Percentiles rank a stretch among this genome's conserved stretches.
phyloP scores from a whole-genome alignment of 2,329 filamentous ascomycete species.

The Ophiostoma ips region DNA sequence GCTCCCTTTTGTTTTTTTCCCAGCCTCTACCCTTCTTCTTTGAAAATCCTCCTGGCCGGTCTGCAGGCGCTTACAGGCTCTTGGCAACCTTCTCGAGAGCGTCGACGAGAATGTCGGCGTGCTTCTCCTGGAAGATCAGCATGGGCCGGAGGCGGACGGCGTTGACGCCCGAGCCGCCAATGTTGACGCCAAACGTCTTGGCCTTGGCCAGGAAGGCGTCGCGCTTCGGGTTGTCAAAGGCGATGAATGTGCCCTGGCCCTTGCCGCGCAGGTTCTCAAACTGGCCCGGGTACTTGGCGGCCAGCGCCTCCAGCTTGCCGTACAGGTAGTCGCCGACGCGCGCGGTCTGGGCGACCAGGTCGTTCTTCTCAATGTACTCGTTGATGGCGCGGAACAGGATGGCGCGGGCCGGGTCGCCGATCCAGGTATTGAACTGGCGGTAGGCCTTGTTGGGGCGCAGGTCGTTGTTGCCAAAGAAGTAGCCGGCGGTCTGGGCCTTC shows the following conservation, averaged over 20 bases:
- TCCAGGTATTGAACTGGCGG: slow-evolving; percentile 96
- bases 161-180: slow-evolving; percentile 63
- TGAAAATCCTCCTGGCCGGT: no score
- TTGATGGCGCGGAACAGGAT: slow-evolving; percentile 79
- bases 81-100: slow-evolving; percentile 60
- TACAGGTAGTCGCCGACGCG: slow-evolving; percentile 68
- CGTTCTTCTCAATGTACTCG: slow-evolving; percentile 58
- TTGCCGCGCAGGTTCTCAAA: slow-evolving; percentile 77
- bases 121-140: slow-evolving; percentile 83
- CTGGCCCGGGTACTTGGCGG: slow-evolving; percentile 57
- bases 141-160: slow-evolving; percentile 77
- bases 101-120: slow-evolving; percentile 75
- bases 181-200: slow-evolving; percentile 72
- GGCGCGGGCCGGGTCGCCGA: slow-evolving; percentile 78
- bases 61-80: no score
- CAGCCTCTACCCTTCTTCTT: no score
- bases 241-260: slow-evolving; percentile 82
- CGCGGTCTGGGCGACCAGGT: slow-evolving; percentile 70
- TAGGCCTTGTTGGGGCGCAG: slow-evolving; percentile 85
- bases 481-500: slow-evolving; percentile 87
- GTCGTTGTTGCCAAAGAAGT: slow-evolving; percentile 72
- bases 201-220: slow-evolving; percentile 68
- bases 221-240: slow-evolving; percentile 70
- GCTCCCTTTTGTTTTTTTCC: no score
- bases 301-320: slow-evolving; percentile 51